Conservation (phyloP, 768 basidiomycete genomes). For the Termitomyces sp. region DNA sequence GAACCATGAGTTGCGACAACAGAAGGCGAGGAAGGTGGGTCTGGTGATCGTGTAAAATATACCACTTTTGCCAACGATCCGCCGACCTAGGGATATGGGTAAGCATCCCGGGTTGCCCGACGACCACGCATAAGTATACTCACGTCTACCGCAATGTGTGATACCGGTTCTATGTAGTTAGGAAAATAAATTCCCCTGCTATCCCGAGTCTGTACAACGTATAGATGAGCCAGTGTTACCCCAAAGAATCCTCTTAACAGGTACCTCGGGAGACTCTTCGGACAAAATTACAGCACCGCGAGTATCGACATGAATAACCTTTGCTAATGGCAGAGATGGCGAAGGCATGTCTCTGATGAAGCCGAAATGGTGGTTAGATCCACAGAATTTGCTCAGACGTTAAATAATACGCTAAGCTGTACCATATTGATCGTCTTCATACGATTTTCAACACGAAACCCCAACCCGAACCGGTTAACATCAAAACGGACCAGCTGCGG, state of each 20-base stretch:
- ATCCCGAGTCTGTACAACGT: constrained; percentile 66
- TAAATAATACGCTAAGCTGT: background rate
- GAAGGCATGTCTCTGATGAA: constrained; percentile 29
- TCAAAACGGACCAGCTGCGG: constrained; percentile 7
- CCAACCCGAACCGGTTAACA: constrained; percentile 15
- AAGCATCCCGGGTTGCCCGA: constrained; percentile 9
- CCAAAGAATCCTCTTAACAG: constrained; percentile 18
- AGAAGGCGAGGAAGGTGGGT: constrained; percentile 76
- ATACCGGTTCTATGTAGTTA: constrained; percentile 95
- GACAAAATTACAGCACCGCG: constrained; percentile 89
- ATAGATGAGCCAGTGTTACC: constrained; percentile 8
- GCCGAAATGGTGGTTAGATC: constrained; percentile 8
- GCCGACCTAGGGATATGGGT: constrained; percentile 62
- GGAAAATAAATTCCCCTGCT: constrained; percentile 97
- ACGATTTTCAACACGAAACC: constrained; percentile 20
- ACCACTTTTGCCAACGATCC: constrained; percentile 97
- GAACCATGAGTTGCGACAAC: constrained; percentile 56
- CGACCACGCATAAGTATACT: constrained; percentile 27
- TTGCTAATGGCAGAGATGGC: constrained; percentile 72
- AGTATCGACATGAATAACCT: constrained; percentile 91
- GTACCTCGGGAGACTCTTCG: constrained; percentile 91
- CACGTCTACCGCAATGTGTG: constrained; percentile 96
- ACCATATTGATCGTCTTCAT: constrained; percentile 16
- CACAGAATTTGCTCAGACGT: background rate
- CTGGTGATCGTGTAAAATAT: constrained; percentile 93